These are phyloP conservation scores for Apiospora rasikravindrae DNA, from an alignment of 2,329 filamentous ascomycete species.

Conservation along the genomic window DNA sequence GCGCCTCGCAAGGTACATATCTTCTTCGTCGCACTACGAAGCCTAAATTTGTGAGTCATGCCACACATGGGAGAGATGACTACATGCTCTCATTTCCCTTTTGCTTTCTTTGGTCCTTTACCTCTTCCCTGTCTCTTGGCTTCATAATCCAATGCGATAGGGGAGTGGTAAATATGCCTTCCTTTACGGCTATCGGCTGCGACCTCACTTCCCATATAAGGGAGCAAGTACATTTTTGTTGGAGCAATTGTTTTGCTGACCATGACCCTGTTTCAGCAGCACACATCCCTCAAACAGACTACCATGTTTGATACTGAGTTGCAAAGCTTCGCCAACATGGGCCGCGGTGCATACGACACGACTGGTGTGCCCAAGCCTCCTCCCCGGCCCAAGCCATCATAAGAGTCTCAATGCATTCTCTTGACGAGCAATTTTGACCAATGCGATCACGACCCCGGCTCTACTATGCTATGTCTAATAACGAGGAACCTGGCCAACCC, in stretches of 20 bases:
- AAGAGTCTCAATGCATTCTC: conserved; percentile 25
- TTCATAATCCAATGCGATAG: background rate
- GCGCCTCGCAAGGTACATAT: conserved; percentile 24
- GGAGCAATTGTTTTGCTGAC: conserved; percentile 18
- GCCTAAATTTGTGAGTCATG: conserved; percentile 41
- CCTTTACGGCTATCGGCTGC: background rate
- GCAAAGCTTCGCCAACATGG: conserved; percentile 40
- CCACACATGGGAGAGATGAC: conserved; percentile 30
- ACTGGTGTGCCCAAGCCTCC: conserved; percentile 43
- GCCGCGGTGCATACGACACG: conserved; percentile 43
- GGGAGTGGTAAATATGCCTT: background rate
- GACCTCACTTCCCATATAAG: conserved; percentile 7
- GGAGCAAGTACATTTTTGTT: background rate
- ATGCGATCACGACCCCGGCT: conserved; percentile 13
- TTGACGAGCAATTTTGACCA: conserved; percentile 3
- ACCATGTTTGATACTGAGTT: conserved; percentile 38
- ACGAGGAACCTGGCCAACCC: conserved; percentile 12
- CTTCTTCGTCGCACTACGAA: conserved; percentile 35
- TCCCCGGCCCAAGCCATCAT: conserved; percentile 40
- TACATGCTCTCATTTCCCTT: background rate
- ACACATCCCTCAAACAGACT: conserved; percentile 9
- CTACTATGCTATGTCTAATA: conserved; percentile 16
- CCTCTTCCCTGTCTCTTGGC: conserved; percentile 19
- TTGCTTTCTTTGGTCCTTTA: conserved; percentile 22
- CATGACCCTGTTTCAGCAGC: conserved; percentile 14